A percentile compares a stretch with the other conserved stretches of the same genome.
phyloP scores from a whole-genome alignment of 139 green algal species.

The Chlorella sp. region DNA sequence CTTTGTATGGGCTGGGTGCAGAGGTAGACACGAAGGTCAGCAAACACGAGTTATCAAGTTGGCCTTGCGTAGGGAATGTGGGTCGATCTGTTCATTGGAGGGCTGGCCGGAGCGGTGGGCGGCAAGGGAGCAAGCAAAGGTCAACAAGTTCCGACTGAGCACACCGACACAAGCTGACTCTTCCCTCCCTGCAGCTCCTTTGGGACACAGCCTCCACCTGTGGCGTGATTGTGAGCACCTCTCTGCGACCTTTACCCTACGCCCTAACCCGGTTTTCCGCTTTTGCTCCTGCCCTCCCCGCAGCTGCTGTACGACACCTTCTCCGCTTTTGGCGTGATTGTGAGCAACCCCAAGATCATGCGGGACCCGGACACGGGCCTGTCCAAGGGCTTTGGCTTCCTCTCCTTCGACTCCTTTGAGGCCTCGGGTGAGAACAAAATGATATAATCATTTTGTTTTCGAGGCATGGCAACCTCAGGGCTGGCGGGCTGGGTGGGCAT shows the following conservation, averaged over 20 bases:
- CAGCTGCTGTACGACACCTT: slow-evolving; percentile 99
- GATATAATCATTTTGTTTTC: too few relatives aligned
- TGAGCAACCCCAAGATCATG: slow-evolving; percentile 96
- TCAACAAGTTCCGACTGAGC: too few relatives aligned
- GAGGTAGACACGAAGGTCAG: neutral
- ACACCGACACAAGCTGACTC: too few relatives aligned
- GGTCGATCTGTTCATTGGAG: too few relatives aligned
- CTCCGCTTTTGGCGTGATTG: slow-evolving; percentile 95
- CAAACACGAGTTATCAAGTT: too few relatives aligned
- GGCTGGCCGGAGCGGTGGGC: too few relatives aligned
- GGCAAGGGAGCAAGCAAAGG: too few relatives aligned
- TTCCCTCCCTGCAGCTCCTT: too few relatives aligned
- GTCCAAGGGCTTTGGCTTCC: slow-evolving; percentile 95
- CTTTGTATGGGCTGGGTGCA: too few relatives aligned
- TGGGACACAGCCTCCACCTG: neutral
- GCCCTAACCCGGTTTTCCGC: neutral
- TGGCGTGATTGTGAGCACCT: neutral
- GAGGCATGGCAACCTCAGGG: too few relatives aligned
- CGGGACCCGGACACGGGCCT: slow-evolving; percentile 93
- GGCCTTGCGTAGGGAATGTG: too few relatives aligned
- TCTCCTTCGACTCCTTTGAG: slow-evolving; percentile 96
- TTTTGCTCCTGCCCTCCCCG: neutral
- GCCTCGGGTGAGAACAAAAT: slow-evolving; percentile 68
- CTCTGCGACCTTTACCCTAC: neutral
- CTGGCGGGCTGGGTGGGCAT: too few relatives aligned